Conservation (phyloP, 371 early-diverging fungal genomes). For the Mortierella sp. region DNA sequence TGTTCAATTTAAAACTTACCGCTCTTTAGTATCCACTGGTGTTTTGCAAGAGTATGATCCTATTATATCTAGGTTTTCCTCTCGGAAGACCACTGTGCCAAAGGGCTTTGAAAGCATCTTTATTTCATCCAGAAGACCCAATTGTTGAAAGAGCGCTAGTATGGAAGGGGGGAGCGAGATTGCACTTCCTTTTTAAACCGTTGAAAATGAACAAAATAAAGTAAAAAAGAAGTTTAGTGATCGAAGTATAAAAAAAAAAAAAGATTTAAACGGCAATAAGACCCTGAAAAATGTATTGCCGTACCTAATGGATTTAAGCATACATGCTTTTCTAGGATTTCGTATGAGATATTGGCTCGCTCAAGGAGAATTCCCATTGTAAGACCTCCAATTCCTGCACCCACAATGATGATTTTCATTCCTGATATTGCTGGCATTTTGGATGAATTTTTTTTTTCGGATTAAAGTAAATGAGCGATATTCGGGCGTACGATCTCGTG, state of each 20-base stretch:
- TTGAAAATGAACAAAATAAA: neutral
- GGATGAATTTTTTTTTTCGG: no score
- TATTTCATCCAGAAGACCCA: conserved; percentile 38
- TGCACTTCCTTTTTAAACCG: conserved; percentile 35
- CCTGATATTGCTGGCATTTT: neutral
- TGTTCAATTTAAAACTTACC: conserved; percentile 28
- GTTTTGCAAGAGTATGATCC: conserved; percentile 17
- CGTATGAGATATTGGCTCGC: conserved; percentile 29
- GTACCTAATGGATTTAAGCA: conserved; percentile 22
- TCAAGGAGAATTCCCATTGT: conserved; percentile 28
- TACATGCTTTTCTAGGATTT: conserved; percentile 30
- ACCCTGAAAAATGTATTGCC: neutral
- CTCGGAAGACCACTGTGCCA: conserved; percentile 30
- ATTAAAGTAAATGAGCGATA: no score
- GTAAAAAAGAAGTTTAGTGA: neutral
- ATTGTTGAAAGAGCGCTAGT: conserved; percentile 23
- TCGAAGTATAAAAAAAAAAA: neutral
- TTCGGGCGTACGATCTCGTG: no score
- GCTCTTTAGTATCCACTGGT: conserved; percentile 30
- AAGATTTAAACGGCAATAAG: neutral
- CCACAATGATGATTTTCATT: conserved; percentile 27
- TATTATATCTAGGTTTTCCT: conserved; percentile 14
- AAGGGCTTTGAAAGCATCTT: conserved; percentile 31
- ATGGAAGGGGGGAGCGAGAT: conserved; percentile 37
- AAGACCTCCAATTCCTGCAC: conserved; percentile 35